Evolutionary conservation across 2,329 filamentous ascomycete species (phyloP), one percentile per base, ranked within the genome.

Genomic region (Fusarium napiforme): DNA sequence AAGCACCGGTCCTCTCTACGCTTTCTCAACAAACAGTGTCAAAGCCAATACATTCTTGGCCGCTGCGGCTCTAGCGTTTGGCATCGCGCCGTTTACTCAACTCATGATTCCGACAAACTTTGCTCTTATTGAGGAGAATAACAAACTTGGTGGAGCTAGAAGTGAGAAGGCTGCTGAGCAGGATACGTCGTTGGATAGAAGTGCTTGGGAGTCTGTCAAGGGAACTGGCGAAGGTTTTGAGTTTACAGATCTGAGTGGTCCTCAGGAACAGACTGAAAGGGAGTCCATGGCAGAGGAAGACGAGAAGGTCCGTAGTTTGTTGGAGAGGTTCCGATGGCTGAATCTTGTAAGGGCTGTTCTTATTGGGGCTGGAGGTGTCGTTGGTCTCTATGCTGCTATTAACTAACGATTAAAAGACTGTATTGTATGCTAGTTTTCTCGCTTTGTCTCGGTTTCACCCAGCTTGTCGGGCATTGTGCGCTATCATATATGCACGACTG

Each of bases 91-190:
- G 0, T 68, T 68, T 15, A 68, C 65, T 10, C 42, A 52, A 28
- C 9, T 67, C 1, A 62, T 68, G 65, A 43, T 68, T 5, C 64
- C 64, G 3, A 69, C 64, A 0, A 69, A 69, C 5, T 69, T 69
- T 28, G 21, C 66, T 0, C 34, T 69, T 1, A 64, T 69, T 2
- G 21, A 49, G 6, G 23, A 52, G 4, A 69, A 69, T 1, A 69
- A 56, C 0, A 45, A 10, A 7, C 7, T 69, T 1, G 66, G 64
- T 1, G 64, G 49, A 2, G 9, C 39, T 0, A 57, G 58, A 1
- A 69, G 66, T 7, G 7, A 52, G 21, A 57, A 26, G 4, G 57
- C 43, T 3, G 61, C 64, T 12, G 18, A 37, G 23, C n/a, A 26
- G 26, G 23, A 18, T 1, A 0, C 23, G 2, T 26, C 42, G 9